Evolutionary conservation across 1,284 basidiomycete species (phyloP).

Genomic region (Termitomyces sp.): DNA sequence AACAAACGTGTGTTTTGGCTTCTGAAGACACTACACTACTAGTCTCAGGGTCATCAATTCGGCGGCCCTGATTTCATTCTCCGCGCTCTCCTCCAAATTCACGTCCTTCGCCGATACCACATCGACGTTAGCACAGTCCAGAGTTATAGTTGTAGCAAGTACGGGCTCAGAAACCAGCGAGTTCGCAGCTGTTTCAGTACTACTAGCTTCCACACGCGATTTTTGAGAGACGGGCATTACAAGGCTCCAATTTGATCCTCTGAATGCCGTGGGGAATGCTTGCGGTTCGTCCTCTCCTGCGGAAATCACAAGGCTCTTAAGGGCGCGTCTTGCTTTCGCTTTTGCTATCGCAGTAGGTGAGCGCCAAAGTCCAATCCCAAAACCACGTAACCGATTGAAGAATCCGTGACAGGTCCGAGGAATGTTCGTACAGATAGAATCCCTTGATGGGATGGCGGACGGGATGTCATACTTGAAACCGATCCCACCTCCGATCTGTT

Average conservation of each 20-base stretch:
- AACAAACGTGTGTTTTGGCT: not conserved
- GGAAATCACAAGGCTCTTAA: conserved; percentile 4
- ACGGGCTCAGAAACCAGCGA: conserved; percentile 17
- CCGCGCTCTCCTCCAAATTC: not conserved
- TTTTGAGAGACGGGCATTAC: conserved; percentile 4
- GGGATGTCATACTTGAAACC: conserved; percentile 42
- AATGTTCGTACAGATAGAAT: conserved; percentile 30
- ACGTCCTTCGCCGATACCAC: not conserved
- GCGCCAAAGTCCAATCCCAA: conserved; percentile 21
- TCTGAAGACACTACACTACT: conserved; percentile 12
- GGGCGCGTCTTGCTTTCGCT: conserved; percentile 12
- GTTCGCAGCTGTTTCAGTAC: not conserved
- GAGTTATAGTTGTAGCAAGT: conserved; percentile 14
- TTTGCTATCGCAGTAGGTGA: conserved; percentile 11
- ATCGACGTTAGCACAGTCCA: conserved; percentile 3
- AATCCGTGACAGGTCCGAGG: conserved; percentile 26
- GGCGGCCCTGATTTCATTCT: not conserved
- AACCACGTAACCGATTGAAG: conserved; percentile 22
- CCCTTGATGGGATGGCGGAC: conserved; percentile 27
- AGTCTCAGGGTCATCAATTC: conserved; percentile 16
- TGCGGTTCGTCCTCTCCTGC: not conserved
- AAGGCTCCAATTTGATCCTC: conserved; percentile 16
- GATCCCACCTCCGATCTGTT: conserved; percentile 51
- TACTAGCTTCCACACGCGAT: not conserved
- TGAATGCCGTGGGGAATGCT: conserved; percentile 8